phyloP scores from a whole-genome alignment of 495 filamentous ascomycete genomes.

The Lepraria neglecta region DNA sequence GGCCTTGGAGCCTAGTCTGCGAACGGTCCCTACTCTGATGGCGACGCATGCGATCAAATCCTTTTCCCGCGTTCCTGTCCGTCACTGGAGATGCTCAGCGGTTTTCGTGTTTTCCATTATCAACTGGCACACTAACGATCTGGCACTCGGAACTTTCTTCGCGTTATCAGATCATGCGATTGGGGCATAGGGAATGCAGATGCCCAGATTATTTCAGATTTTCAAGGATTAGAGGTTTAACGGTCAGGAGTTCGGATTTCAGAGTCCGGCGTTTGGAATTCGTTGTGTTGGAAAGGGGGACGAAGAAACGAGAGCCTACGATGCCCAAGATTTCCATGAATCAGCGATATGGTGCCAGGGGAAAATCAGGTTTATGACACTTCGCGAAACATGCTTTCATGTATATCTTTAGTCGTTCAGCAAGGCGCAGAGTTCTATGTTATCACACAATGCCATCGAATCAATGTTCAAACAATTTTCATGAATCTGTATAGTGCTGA shows the following conservation, averaged over 20 bases:
- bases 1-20: too few relatives aligned
- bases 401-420: conserved; percentile 12
- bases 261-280: not conserved
- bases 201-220: not conserved
- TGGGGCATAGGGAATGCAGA: not conserved
- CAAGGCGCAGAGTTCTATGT: not conserved
- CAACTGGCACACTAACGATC: too few relatives aligned
- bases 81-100: not conserved
- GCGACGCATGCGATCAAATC: not conserved
- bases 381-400: not conserved
- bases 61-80: not conserved
- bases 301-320: conserved; percentile 5
- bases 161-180: not conserved
- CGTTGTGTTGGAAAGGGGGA: not conserved
- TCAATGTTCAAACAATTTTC: not conserved
- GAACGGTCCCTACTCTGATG: not conserved
- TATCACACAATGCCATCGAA: not conserved
- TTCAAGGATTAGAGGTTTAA: not conserved
- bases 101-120: not conserved
- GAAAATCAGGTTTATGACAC: not conserved
- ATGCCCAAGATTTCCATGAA: conserved; percentile 9
- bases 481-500: too few relatives aligned
- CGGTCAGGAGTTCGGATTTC: not conserved
- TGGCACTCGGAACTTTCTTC: not conserved
- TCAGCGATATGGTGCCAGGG: conserved; percentile 3